phyloP scores from a whole-genome alignment of 2,329 filamentous ascomycete genomes.

The Aspergillus amoenus region DNA sequence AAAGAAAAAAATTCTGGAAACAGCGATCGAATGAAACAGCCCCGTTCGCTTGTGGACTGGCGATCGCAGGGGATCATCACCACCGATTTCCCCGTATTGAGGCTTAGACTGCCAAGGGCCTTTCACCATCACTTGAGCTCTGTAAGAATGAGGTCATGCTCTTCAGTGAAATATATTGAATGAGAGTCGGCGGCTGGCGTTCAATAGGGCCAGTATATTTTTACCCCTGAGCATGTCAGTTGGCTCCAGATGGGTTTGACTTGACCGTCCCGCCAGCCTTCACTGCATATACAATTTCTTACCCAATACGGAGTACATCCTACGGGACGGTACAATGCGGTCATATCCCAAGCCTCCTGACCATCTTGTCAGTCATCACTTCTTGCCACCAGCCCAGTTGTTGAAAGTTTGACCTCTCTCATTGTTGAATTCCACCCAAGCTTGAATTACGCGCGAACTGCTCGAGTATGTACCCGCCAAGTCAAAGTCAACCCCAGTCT shows the following conservation, averaged over 20 bases:
- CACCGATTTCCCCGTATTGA: neutral
- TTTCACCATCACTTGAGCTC: neutral
- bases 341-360: neutral
- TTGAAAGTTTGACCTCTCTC: neutral
- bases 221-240: neutral
- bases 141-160: constrained; percentile 1
- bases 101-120: constrained; percentile 4
- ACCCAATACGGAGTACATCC: neutral
- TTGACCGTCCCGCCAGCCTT: neutral
- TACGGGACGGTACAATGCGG: neutral
- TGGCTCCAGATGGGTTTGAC: neutral
- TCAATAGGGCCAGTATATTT: neutral
- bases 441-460: neutral
- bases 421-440: neutral
- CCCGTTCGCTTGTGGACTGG: neutral
- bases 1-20: neutral
- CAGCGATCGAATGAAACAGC: constrained; percentile 1
- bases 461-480: neutral
- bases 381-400: neutral
- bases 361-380: neutral
- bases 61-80: constrained; percentile 2
- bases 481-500: neutral
- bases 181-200: neutral
- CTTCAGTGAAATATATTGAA: neutral
- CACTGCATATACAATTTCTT: neutral